These are phyloP conservation scores for Sugiyamaella grinbergsii DNA, from an alignment of 1,139 yeast genomes.

Conservation along the genomic window DNA sequence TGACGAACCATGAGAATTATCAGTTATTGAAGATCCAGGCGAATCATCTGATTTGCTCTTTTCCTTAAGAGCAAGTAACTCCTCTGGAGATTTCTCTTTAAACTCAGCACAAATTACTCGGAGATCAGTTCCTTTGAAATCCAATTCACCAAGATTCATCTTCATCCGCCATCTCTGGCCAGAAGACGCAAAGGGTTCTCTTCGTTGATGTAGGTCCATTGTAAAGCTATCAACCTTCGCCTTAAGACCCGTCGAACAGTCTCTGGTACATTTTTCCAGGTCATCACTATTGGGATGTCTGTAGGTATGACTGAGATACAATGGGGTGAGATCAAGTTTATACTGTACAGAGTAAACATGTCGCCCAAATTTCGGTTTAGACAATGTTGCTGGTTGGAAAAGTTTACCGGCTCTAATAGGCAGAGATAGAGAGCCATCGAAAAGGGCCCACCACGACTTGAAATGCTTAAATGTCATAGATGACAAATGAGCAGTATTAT, in stretches of 20 bases:
- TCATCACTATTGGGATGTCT: conserved; percentile 55
- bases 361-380: conserved; percentile 67
- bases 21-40: conserved; percentile 25
- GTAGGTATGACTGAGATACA: conserved; percentile 72
- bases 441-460: conserved; percentile 79
- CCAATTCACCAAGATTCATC: conserved; percentile 76
- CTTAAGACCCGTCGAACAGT: conserved; percentile 77
- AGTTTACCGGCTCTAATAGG: conserved; percentile 76
- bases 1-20: conserved; percentile 21
- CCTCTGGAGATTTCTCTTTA: conserved; percentile 55
- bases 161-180: conserved; percentile 64
- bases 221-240: conserved; percentile 65
- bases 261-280: conserved; percentile 49
- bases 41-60: conserved; percentile 19
- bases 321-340: conserved; percentile 69
- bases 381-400: conserved; percentile 51
- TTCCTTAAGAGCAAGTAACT: conserved; percentile 46
- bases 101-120: conserved; percentile 70
- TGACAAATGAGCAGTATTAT: conserved; percentile 74
- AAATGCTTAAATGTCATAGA: conserved; percentile 71
- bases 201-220: conserved; percentile 83
- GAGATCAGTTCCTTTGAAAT: conserved; percentile 69
- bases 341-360: conserved; percentile 82
- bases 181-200: conserved; percentile 61
- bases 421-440: conserved; percentile 67